Percentiles rank a stretch among this genome's conserved stretches.
phyloP scores from a whole-genome alignment of 2,329 filamentous ascomycete species.

The Ascochyta viciae-villosae region DNA sequence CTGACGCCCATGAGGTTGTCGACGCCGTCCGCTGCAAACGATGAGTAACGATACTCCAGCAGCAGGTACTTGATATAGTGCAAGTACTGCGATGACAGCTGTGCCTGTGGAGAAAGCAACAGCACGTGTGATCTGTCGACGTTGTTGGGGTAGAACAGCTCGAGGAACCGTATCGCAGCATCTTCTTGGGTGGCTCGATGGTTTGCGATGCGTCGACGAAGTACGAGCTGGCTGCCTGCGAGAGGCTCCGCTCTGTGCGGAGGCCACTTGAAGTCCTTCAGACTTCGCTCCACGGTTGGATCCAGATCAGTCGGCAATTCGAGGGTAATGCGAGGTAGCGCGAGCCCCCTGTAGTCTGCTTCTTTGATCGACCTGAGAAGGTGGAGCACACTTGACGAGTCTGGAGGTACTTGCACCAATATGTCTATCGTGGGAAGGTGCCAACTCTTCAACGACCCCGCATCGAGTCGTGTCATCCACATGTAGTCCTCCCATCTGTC shows the following conservation, averaged over 20 bases:
- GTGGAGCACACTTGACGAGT: slow-evolving; percentile 77
- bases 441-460: slow-evolving; percentile 76
- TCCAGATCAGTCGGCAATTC: slow-evolving; percentile 80
- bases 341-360: slow-evolving; percentile 77
- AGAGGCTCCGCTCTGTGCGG: slow-evolving; percentile 53
- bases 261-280: slow-evolving; percentile 73
- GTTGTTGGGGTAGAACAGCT: slow-evolving; percentile 83
- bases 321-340: slow-evolving; percentile 78
- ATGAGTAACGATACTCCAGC: slow-evolving; percentile 79
- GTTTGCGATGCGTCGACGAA: slow-evolving; percentile 76
- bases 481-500: slow-evolving; percentile 67
- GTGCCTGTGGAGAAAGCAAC: slow-evolving; percentile 80
- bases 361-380: slow-evolving; percentile 76
- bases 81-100: slow-evolving; percentile 81
- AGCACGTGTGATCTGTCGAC: slow-evolving; percentile 74
- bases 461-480: slow-evolving; percentile 83
- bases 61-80: slow-evolving; percentile 84
- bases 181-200: slow-evolving; percentile 69
- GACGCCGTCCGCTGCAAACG: slow-evolving; percentile 54
- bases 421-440: slow-evolving; percentile 81
- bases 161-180: slow-evolving; percentile 76
- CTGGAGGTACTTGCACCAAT: slow-evolving; percentile 75
- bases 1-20: slow-evolving; percentile 77
- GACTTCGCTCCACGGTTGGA: slow-evolving; percentile 65
- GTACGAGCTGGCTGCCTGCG: slow-evolving; percentile 59